These are phyloP conservation scores for Curvularia verruculosa DNA, from an alignment of 2,329 filamentous ascomycete genomes.

Conservation along the genomic window DNA sequence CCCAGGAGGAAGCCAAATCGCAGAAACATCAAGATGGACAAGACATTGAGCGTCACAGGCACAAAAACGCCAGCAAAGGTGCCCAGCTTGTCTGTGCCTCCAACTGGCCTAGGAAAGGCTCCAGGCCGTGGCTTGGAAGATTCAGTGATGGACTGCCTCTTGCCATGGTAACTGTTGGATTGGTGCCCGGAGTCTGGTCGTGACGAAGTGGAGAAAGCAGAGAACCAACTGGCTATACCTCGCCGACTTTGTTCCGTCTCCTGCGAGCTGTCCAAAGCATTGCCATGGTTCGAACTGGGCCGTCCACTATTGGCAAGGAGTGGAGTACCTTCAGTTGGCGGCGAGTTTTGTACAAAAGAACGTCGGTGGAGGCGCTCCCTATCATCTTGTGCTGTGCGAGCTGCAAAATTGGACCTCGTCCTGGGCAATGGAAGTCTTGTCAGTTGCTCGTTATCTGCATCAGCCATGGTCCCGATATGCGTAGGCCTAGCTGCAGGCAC, in stretches of 20 bases:
- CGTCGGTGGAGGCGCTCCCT: slow-evolving; percentile 53
- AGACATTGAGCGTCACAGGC: slow-evolving; percentile 84
- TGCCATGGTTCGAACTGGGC: slow-evolving; percentile 28
- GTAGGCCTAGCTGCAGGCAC: slow-evolving; percentile 23
- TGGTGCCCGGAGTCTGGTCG: slow-evolving; percentile 16
- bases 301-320: slow-evolving; percentile 25
- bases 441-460: slow-evolving; percentile 27
- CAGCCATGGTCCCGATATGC: slow-evolving; percentile 34
- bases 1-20: slow-evolving; percentile 85
- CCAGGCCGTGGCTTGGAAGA: slow-evolving; percentile 43
- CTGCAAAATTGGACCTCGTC: slow-evolving; percentile 52
- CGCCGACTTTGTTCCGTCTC: slow-evolving; percentile 15
- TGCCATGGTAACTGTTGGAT: slow-evolving; percentile 21
- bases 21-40: slow-evolving; percentile 92
- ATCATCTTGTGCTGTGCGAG: slow-evolving; percentile 54
- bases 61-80: slow-evolving; percentile 74
- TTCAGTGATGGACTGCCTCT: slow-evolving; percentile 33
- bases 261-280: background rate
- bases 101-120: slow-evolving; percentile 49
- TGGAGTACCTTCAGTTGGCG: slow-evolving; percentile 43
- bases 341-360: slow-evolving; percentile 37
- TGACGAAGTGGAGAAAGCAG: slow-evolving; percentile 23
- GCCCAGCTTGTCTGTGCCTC: slow-evolving; percentile 68
- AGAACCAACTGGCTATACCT: slow-evolving; percentile 35
- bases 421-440: slow-evolving; percentile 40